A percentile compares a stretch with the other conserved stretches of the same genome.
Conservation (phyloP, 1,284 basidiomycete species). For the Sporisorium iseilematis-ciliati region DNA sequence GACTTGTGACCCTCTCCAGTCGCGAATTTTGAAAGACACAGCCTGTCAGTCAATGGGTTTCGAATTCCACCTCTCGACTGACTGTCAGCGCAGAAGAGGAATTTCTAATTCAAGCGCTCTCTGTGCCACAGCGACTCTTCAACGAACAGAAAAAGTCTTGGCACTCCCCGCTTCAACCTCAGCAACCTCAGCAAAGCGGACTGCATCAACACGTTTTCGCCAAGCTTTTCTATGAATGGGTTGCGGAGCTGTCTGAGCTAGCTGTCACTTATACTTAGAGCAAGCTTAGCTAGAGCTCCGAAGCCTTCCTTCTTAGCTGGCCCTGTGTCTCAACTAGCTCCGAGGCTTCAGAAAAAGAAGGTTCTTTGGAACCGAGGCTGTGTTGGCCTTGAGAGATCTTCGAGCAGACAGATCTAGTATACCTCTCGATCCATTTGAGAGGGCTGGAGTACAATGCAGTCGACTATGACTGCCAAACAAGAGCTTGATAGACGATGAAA, state of each 20-base stretch:
- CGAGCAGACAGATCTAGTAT: not conserved
- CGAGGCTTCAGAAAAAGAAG: constrained; percentile 11
- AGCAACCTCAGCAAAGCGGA: constrained; percentile 6
- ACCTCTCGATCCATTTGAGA: too few relatives aligned
- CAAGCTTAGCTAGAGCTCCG: not conserved
- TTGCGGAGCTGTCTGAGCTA: too few relatives aligned
- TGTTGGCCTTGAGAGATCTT: not conserved
- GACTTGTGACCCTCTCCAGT: too few relatives aligned
- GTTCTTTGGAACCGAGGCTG: constrained; percentile 38
- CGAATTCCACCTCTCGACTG: too few relatives aligned
- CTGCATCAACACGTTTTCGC: constrained; percentile 16
- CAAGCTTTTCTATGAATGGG: constrained; percentile 14
- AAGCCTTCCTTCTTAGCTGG: too few relatives aligned
- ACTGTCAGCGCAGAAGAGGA: not conserved
- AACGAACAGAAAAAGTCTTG: constrained; percentile 19
- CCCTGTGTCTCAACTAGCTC: not conserved
- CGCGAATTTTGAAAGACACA: too few relatives aligned
- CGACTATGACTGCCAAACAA: not conserved
- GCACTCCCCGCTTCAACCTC: constrained; percentile 6
- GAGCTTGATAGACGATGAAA: not conserved
- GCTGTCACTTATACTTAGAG: too few relatives aligned
- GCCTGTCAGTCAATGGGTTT: too few relatives aligned
- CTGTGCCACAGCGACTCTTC: not conserved
- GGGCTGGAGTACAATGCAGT: too few relatives aligned
- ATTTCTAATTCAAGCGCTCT: constrained; percentile 11